phyloP scores from a whole-genome alignment of 805 yeast genomes.

The Saccharomycopsis lassenensis region DNA sequence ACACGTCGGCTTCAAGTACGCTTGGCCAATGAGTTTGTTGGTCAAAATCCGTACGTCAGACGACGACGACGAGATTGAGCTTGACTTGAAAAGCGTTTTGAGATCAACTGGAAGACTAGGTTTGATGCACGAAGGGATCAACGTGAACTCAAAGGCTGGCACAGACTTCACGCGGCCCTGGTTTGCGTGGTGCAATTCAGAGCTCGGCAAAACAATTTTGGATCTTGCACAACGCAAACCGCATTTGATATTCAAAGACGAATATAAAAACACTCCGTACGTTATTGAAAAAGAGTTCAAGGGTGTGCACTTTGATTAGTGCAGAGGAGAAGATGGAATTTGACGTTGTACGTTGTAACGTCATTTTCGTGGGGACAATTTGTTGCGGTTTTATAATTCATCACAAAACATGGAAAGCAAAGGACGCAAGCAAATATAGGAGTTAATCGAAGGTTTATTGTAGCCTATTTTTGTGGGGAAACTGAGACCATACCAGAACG shows the following conservation, averaged over 20 bases:
- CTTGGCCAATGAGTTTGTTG: constrained; percentile 88
- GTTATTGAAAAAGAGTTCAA: constrained; percentile 11
- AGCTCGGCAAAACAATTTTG: constrained; percentile 78
- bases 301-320: constrained; percentile 1
- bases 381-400: too few species aligned
- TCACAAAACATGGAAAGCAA: too few species aligned
- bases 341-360: too few species aligned
- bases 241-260: constrained; percentile 48
- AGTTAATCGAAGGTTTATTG: too few species aligned
- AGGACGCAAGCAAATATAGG: too few species aligned
- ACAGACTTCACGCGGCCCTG: constrained; percentile 64
- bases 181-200: constrained; percentile 94
- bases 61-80: constrained; percentile 56
- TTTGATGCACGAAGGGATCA: constrained; percentile 71
- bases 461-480: too few species aligned
- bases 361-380: too few species aligned
- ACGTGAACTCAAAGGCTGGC: constrained; percentile 44
- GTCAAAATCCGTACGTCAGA: constrained; percentile 64
- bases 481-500: too few species aligned
- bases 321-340: background rate
- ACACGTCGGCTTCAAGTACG: constrained; percentile 67
- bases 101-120: constrained; percentile 65
- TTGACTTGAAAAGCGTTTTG: constrained; percentile 39
- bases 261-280: constrained; percentile 19
- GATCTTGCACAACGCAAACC: constrained; percentile 68